These are phyloP conservation scores for Cicer chorassanicum DNA, from an alignment of 306 rosid genomes.

Conservation along the genomic window DNA sequence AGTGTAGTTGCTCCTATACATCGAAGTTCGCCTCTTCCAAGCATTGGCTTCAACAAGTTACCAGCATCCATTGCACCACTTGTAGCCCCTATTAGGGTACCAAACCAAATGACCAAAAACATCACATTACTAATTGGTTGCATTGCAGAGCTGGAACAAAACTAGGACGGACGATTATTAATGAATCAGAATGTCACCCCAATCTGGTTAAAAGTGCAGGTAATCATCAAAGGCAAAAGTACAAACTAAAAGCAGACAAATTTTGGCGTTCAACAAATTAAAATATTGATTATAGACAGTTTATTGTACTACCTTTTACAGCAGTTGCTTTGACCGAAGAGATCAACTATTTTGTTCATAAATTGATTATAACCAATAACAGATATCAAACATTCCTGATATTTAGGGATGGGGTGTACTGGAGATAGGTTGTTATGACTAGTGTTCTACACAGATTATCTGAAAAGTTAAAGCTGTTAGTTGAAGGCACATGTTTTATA, in stretches of 20 bases:
- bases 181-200: constrained; percentile 11
- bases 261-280: constrained; percentile 6
- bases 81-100: constrained; percentile 77
- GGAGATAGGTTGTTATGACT: constrained; percentile 11
- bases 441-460: constrained; percentile 23
- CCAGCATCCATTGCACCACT: constrained; percentile 99
- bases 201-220: constrained; percentile 21
- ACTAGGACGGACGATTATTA: constrained; percentile 18
- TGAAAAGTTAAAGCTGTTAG: not conserved
- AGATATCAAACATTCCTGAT: constrained; percentile 13
- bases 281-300: not conserved
- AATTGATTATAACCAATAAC: constrained; percentile 32
- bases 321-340: constrained; percentile 16
- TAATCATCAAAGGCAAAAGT: not conserved
- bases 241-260: not conserved
- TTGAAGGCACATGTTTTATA: not conserved
- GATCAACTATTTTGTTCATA: constrained; percentile 1
- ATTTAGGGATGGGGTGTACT: not conserved
- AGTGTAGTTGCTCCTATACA: constrained; percentile 96
- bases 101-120: constrained; percentile 48
- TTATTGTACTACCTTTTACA: not conserved
- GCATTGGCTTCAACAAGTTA: constrained; percentile 96
- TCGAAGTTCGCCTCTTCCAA: constrained; percentile 97
- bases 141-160: constrained; percentile 23
- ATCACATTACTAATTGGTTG: constrained; percentile 32